Percentiles rank a stretch among this genome's conserved stretches.
Conservation (phyloP, 2,329 filamentous ascomycete genomes). For the Cyphellophora attinorum region DNA sequence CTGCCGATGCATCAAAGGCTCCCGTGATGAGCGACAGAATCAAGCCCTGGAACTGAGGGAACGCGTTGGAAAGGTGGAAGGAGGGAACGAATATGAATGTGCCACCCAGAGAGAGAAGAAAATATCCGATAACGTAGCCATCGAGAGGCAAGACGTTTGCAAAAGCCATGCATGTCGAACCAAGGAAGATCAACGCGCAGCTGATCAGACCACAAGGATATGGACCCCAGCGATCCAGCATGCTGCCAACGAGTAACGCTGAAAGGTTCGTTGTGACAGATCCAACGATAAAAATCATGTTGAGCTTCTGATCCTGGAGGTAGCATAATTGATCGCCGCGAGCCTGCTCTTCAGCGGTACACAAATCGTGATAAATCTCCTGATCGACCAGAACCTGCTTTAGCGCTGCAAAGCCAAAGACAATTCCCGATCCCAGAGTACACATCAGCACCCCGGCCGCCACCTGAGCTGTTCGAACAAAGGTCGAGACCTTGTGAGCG, state of each 20-base stretch:
- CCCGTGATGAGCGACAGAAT: conserved; percentile 72
- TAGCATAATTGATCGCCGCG: conserved; percentile 43
- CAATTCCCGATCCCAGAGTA: conserved; percentile 65
- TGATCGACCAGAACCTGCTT: conserved; percentile 72
- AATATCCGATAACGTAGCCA: conserved; percentile 62
- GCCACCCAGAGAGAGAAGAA: conserved; percentile 66
- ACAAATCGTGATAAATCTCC: conserved; percentile 59
- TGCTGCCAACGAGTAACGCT: conserved; percentile 72
- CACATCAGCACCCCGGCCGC: conserved; percentile 59
- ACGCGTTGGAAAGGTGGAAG: conserved; percentile 75
- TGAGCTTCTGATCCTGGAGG: conserved; percentile 53
- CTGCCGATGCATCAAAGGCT: conserved; percentile 73
- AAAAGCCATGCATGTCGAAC: conserved; percentile 63
- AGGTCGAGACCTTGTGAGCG: conserved; percentile 39
- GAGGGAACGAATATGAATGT: conserved; percentile 73
- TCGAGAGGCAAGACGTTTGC: conserved; percentile 58
- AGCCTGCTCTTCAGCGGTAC: conserved; percentile 42
- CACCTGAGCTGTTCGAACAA: conserved; percentile 44
- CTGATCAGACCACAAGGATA: conserved; percentile 63
- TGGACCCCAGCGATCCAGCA: conserved; percentile 77
- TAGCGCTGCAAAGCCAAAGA: conserved; percentile 76
- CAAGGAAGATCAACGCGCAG: conserved; percentile 55
- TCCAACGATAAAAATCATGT: conserved; percentile 85
- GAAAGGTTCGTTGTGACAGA: conserved; percentile 82
- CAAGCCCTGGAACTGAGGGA: conserved; percentile 63